Base-by-base conservation (phyloP, 2,329 filamentous ascomycete species). In the Bertia moriformis region DNA sequence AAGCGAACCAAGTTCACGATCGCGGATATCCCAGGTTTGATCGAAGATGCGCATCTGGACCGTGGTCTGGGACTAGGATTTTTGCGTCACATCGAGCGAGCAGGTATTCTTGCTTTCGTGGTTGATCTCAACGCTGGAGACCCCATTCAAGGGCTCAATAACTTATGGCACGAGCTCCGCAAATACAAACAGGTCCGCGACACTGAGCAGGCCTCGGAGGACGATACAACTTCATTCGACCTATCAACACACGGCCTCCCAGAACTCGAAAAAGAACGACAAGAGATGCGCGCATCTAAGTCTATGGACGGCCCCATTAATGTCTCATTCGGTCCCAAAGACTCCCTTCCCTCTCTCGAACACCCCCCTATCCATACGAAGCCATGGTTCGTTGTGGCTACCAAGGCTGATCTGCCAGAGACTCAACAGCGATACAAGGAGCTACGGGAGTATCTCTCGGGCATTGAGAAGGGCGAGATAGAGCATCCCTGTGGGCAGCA, bases 71-170 rank as follows among this genome's bases (percentile, higher is more conserved):
- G 77, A 1, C 60, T 80, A 18, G 73, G 73, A 24, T 83, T 83
- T 51, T 58, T 83, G 4, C 68, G 77, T n/a, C 77, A 83, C 50
- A 69, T 82, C 38, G 77, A 83, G 52, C 68, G 77, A 30, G 78
- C 77, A 5, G 68, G 72, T 10, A 72, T 80, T 19, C 62, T 83
- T 18, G 74, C 74, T 0, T 82, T 82, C 47, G 75, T 82, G 33
- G 58, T 83, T 20, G 77, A 83, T 52, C 61, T 83, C 13, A 68
- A 63, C 33, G 63, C 65, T 3, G 71, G 68, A 3, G 69, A 81
- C 47, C 69, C 75, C 0, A 66, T 80, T 0, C 49, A 60, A 19
- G 68, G 69, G 15, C 58, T 82, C 12, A 65, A 76, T 47, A 65
- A 65, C 18, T 60, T 83, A 10, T 83, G 77, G 77, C 66, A 60